These are phyloP conservation scores for Rossbeevera mucosa DNA, from an alignment of 768 basidiomycete species.

Conservation along the genomic window DNA sequence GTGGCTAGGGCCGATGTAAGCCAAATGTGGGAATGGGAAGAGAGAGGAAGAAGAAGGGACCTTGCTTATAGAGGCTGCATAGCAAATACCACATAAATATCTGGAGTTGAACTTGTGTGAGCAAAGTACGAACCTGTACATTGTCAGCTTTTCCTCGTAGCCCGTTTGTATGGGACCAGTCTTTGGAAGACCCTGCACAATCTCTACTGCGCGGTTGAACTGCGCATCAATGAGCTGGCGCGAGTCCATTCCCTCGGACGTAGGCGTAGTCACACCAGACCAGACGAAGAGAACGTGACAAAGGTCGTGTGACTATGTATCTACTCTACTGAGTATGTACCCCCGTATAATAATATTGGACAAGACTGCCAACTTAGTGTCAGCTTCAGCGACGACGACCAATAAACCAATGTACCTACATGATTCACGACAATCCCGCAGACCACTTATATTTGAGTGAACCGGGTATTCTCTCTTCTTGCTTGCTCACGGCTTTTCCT, in stretches of 20 bases:
- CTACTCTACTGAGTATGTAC: too few relatives aligned
- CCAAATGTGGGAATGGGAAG: neutral
- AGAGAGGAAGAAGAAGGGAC: slow-evolving; percentile 38
- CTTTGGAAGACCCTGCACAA: slow-evolving; percentile 89
- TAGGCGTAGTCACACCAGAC: neutral
- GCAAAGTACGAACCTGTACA: slow-evolving; percentile 68
- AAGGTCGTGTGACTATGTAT: neutral
- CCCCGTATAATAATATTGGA: too few relatives aligned
- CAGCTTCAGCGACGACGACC: neutral
- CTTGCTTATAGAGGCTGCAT: slow-evolving; percentile 89
- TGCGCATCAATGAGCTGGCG: slow-evolving; percentile 71
- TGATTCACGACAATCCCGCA: slow-evolving; percentile 35
- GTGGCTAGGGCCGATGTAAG: slow-evolving; percentile 54
- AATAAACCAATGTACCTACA: slow-evolving; percentile 6
- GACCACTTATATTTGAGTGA: slow-evolving; percentile 73
- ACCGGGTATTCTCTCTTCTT: slow-evolving; percentile 62
- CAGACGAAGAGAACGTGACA: too few relatives aligned
- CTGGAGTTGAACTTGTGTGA: neutral
- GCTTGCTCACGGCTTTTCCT: slow-evolving; percentile 60
- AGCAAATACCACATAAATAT: slow-evolving; percentile 8
- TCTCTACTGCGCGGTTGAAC: slow-evolving; percentile 92
- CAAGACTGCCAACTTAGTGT: too few relatives aligned
- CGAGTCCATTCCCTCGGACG: slow-evolving; percentile 46
- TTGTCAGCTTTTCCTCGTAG: slow-evolving; percentile 90
- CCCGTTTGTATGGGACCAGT: slow-evolving; percentile 92